Conservation (phyloP, 2,329 filamentous ascomycete genomes). For the Hirsutella minnesotensis region DNA sequence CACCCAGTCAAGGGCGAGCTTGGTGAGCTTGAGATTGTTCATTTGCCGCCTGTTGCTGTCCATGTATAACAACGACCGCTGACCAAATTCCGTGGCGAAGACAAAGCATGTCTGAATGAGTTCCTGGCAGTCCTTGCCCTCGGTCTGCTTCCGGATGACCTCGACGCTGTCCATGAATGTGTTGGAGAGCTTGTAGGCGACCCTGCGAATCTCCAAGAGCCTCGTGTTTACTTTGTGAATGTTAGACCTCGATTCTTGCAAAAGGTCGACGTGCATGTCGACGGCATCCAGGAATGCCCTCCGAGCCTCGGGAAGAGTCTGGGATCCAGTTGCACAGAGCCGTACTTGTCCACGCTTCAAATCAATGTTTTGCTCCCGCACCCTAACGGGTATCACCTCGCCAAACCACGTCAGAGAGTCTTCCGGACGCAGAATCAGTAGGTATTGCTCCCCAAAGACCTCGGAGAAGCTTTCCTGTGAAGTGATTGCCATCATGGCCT, state of each 20-base stretch:
- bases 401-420: constrained; percentile 72
- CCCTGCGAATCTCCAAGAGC: constrained; percentile 87
- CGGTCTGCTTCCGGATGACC: constrained; percentile 76
- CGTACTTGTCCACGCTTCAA: constrained; percentile 78
- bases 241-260: constrained; percentile 88
- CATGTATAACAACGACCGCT: constrained; percentile 88
- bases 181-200: constrained; percentile 91
- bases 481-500: constrained; percentile 68
- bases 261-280: constrained; percentile 73
- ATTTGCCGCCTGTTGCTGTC: constrained; percentile 90
- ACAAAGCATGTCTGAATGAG: constrained; percentile 96
- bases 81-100: constrained; percentile 97
- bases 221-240: constrained; percentile 84
- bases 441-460: constrained; percentile 62
- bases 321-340: constrained; percentile 78
- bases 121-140: constrained; percentile 79
- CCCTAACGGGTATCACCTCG: constrained; percentile 54
- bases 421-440: constrained; percentile 77
- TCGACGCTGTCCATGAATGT: constrained; percentile 98
- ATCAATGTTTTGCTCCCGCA: constrained; percentile 71
- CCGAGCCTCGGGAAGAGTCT: constrained; percentile 68
- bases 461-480: constrained; percentile 47
- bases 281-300: constrained; percentile 65
- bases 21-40: constrained; percentile 93
- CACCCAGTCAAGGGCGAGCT: constrained; percentile 91